phyloP scores from a whole-genome alignment of 192 early-diverging fungal species.

The Dispira simplex region DNA sequence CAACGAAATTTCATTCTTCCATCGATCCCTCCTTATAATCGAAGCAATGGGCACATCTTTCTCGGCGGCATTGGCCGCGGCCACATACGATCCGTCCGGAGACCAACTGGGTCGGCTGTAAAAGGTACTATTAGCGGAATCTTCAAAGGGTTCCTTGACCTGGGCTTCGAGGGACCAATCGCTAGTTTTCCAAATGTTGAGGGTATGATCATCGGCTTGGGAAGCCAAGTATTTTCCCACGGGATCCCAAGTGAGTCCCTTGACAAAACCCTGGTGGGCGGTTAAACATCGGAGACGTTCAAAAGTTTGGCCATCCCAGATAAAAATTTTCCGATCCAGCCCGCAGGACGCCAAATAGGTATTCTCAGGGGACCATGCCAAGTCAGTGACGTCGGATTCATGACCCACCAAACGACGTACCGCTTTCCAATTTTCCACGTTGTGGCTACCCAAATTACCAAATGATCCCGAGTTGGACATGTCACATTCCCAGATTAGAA shows the following conservation, averaged over 20 bases:
- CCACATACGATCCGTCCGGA: conserved; percentile 92
- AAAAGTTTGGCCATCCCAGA: conserved; percentile 80
- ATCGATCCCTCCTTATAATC: conserved; percentile 58
- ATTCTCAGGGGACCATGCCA: conserved; percentile 85
- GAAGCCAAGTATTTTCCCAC: conserved; percentile 84
- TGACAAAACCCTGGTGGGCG: conserved; percentile 78
- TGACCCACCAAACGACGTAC: conserved; percentile 64
- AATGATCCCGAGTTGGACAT: conserved; percentile 16
- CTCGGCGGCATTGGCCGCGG: conserved; percentile 77
- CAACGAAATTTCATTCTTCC: conserved; percentile 61
- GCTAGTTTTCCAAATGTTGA: conserved; percentile 71
- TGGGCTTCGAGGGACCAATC: conserved; percentile 74
- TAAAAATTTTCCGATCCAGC: conserved; percentile 61
- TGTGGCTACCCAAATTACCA: conserved; percentile 12
- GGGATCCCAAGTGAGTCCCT: conserved; percentile 94
- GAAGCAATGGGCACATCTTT: conserved; percentile 62
- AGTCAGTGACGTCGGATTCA: conserved; percentile 81
- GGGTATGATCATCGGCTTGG: conserved; percentile 84
- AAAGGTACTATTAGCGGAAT: conserved; percentile 75
- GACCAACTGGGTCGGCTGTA: conserved; percentile 88
- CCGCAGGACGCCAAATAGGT: conserved; percentile 80
- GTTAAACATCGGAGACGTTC: conserved; percentile 46
- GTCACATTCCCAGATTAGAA: conserved; percentile 82
- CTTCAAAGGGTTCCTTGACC: conserved; percentile 53
- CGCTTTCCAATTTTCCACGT: conserved; percentile 57